Evolutionary conservation across 805 yeast species (phyloP), one percentile per base, ranked within the genome.

Genomic region (Hanseniaspora valbyensis): DNA sequence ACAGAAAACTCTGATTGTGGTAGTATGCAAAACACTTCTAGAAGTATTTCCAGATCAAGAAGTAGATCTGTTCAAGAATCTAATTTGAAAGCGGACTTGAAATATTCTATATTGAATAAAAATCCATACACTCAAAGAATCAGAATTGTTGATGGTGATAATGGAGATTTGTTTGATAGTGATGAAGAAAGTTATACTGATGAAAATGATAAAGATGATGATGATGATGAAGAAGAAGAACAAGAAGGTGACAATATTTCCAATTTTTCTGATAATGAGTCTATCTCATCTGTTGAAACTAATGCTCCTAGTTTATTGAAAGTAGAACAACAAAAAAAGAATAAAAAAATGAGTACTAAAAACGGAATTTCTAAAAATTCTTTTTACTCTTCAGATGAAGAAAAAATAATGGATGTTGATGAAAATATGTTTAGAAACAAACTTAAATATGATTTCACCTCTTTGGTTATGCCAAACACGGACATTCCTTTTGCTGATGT

Each of bases 61-160:
- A 44, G 49, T 14, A 44, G 49, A 44, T 44, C 49, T 4, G 38
- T 44, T 5, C 42, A 44, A 18, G 49, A 44, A 7, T 44, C 49
- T 3, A 44, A 37, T 8, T 21, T 44, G 22, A 44, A 38, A 29
- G 26, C 49, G 7, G 49, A 44, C 22, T 28, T 44, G 29, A 44
- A 44, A 18, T 44, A 19, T 25, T 44, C 49, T 4, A 44, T 44
- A 2, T 21, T 44, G n/a, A 44, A 44, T 19, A 44, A 29, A 29
- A 44, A 44, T 14, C 49, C 49, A 18, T 44, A 44, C 24, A 37
- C 42, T 3, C 42, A 44, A 29, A 44, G 49, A 44, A 29, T 44
- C 4, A 26, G 39, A 37, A 44, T 44, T 4, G 36, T 44, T 7
- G 36, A 44, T 39, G 29, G 29, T 5, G 19, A 37, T 34, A 12